phyloP scores from a whole-genome alignment of 2,329 filamentous ascomycete genomes.

The Davidsoniella neocaledoniae region DNA sequence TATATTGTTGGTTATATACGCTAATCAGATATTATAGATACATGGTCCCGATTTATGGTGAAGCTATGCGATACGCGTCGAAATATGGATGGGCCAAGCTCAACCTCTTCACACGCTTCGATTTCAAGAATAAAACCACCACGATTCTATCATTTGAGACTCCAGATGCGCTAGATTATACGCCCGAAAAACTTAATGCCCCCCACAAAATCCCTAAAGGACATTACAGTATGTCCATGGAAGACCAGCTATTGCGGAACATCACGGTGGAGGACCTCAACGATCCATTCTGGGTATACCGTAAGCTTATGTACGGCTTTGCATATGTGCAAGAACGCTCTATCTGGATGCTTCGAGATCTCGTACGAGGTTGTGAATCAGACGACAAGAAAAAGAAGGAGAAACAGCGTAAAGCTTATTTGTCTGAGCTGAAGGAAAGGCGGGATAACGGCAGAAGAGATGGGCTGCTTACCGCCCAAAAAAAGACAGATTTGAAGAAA shows the following conservation, averaged over 20 bases:
- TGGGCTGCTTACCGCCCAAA: too few relatives aligned
- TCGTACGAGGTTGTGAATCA: neutral
- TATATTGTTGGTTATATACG: neutral
- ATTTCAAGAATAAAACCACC: neutral
- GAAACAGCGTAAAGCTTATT: too few relatives aligned
- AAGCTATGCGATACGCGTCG: neutral
- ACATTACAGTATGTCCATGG: neutral
- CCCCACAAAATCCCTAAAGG: neutral
- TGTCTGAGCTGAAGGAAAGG: too few relatives aligned
- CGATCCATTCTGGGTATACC: slow-evolving; percentile 5
- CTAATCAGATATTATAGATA: neutral
- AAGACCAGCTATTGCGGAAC: neutral
- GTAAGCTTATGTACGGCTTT: neutral
- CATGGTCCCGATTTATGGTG: slow-evolving; percentile 2
- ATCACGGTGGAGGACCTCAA: neutral
- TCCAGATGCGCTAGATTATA: neutral
- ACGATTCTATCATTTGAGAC: slow-evolving; percentile 5
- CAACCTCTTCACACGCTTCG: slow-evolving; percentile 1
- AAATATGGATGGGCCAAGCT: slow-evolving; percentile 3
- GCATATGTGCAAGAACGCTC: neutral
- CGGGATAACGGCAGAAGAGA: too few relatives aligned
- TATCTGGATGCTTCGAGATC: slow-evolving; percentile 3
- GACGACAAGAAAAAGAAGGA: neutral
- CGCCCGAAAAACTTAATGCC: too few relatives aligned
- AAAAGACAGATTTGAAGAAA: too few relatives aligned